Conservation (phyloP, 176 grass and related monocot species). For the Rhipidocladum racemiflorum region DNA sequence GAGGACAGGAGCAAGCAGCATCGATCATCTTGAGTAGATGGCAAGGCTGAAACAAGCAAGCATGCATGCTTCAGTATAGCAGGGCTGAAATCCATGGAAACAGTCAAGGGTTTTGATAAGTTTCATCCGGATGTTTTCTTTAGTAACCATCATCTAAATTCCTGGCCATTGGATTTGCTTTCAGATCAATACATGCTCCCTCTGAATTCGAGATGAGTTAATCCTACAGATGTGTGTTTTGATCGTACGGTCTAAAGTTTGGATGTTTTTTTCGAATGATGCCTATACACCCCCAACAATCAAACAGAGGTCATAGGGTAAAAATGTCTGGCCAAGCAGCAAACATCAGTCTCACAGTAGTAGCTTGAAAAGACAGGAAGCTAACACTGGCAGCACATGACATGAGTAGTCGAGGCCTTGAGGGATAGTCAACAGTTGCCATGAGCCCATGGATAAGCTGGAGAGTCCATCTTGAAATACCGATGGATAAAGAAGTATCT, state of each 20-base stretch:
- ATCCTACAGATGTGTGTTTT: too few species aligned
- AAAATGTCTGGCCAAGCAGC: not conserved
- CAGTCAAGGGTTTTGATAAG: too few species aligned
- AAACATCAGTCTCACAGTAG: not conserved
- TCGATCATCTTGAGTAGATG: conserved; percentile 32
- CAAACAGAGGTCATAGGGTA: not conserved
- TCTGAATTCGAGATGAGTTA: too few species aligned
- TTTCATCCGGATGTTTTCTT: too few species aligned
- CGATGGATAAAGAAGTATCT: not conserved
- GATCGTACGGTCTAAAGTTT: too few species aligned
- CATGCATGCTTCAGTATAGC: not conserved
- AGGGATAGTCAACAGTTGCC: conserved; percentile 6
- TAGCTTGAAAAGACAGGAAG: conserved; percentile 27
- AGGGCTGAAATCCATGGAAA: not conserved
- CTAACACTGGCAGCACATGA: not conserved
- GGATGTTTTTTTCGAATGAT: too few species aligned
- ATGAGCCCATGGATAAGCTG: not conserved
- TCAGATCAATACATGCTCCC: too few species aligned
- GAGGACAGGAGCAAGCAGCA: not conserved
- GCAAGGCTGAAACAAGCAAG: conserved; percentile 18
- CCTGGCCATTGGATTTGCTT: too few species aligned
- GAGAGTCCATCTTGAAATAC: not conserved
- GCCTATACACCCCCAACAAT: too few species aligned
- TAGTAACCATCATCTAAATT: too few species aligned
- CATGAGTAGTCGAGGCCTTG: not conserved